Evolutionary conservation across 257 asterid species (phyloP).

Genomic region (Nicotiana undulata): DNA sequence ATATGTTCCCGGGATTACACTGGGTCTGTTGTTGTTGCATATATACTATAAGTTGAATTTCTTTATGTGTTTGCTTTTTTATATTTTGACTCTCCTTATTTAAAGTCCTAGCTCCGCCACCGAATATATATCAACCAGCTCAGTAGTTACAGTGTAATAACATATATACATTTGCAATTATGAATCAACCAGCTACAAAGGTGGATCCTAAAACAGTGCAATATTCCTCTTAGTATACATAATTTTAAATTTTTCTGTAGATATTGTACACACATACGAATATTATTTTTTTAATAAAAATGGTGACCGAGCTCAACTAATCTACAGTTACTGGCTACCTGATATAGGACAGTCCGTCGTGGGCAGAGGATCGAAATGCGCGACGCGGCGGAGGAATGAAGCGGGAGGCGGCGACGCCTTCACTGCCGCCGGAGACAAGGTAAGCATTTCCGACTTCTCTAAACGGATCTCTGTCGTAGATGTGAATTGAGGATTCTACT

Average conservation of each 20-base stretch:
- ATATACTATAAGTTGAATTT: too few species aligned
- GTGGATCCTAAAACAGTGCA: neutral
- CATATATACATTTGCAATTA: neutral
- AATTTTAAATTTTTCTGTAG: neutral
- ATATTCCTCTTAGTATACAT: neutral
- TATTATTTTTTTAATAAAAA: too few species aligned
- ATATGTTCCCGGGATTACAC: too few species aligned
- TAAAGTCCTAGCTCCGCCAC: too few species aligned
- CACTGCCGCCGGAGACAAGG: slow-evolving; percentile 94
- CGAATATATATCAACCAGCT: neutral
- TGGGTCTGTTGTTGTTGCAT: too few species aligned
- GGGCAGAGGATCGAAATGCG: slow-evolving; percentile 24
- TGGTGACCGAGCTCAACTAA: too few species aligned
- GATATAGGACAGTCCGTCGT: slow-evolving; percentile 65
- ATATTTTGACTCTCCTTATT: too few species aligned
- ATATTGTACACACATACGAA: too few species aligned
- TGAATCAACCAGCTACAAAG: neutral
- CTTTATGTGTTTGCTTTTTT: too few species aligned
- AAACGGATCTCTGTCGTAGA: slow-evolving; percentile 71
- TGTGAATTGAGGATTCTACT: slow-evolving; percentile 73
- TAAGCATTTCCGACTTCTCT: slow-evolving; percentile 96
- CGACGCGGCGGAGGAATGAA: slow-evolving; percentile 26
- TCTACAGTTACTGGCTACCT: slow-evolving; percentile 29
- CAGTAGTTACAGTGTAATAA: neutral
- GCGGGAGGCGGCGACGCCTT: slow-evolving; percentile 58